Evolutionary conservation across 1,139 yeast genomes (phyloP).

Genomic region (Citeromyces hawaiiensis): DNA sequence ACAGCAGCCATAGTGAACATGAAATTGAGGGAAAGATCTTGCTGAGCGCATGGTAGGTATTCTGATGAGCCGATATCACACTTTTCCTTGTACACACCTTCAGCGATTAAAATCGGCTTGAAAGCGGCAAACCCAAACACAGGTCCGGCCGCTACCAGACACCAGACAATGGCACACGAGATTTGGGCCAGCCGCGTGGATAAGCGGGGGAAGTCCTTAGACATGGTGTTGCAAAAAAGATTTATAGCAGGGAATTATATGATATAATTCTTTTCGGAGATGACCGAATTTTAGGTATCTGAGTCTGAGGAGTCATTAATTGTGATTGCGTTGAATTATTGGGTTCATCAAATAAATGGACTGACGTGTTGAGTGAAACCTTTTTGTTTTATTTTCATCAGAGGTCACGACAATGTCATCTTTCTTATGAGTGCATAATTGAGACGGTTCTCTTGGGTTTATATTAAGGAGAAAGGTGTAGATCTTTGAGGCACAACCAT

Average conservation of each 20-base stretch:
- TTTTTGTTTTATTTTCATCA: no score
- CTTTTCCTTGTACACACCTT: constrained; percentile 57
- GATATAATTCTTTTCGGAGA: background rate
- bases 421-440: no score
- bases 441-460: no score
- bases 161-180: constrained; percentile 70
- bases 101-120: constrained; percentile 64
- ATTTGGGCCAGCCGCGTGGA: constrained; percentile 28
- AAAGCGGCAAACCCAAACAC: constrained; percentile 92
- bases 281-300: background rate
- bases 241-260: background rate
- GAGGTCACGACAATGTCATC: no score
- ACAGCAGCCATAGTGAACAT: constrained; percentile 83
- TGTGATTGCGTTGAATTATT: no score
- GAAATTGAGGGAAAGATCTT: constrained; percentile 69
- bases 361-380: no score
- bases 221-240: background rate
- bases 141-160: constrained; percentile 84
- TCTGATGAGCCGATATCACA: constrained; percentile 22
- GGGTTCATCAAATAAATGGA: no score
- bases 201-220: background rate
- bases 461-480: no score
- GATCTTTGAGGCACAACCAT: no score
- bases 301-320: no score
- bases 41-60: constrained; percentile 39